phyloP scores from a whole-genome alignment of 148 eudicot genomes.

The Chenopodium berlandieri region DNA sequence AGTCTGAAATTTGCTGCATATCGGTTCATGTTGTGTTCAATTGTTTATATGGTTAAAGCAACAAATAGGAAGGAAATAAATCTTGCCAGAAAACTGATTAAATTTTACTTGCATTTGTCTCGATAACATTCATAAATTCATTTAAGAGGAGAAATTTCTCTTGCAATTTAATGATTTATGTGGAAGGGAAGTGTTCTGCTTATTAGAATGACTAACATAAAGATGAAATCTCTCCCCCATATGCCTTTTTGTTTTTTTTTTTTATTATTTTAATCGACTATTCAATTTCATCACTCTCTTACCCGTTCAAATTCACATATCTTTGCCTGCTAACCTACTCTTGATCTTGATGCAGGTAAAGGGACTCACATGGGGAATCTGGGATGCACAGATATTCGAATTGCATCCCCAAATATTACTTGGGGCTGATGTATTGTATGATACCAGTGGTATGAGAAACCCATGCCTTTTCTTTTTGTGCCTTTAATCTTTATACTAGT shows the following conservation, averaged over 20 bases:
- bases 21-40: background rate
- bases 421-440: slow-evolving; percentile 97
- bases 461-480: background rate
- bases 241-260: background rate
- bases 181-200: background rate
- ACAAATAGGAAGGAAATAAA: too few relatives aligned
- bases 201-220: background rate
- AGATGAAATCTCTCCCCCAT: background rate
- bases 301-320: background rate
- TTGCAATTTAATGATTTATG: background rate
- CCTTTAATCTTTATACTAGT: background rate
- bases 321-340: slow-evolving; percentile 6
- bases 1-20: background rate
- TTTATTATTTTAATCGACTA: too few relatives aligned
- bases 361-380: slow-evolving; percentile 89
- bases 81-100: too few relatives aligned
- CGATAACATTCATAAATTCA: background rate
- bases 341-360: slow-evolving; percentile 46
- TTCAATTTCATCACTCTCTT: too few relatives aligned
- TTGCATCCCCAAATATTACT: slow-evolving; percentile 67
- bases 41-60: too few relatives aligned
- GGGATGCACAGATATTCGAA: slow-evolving; percentile 67
- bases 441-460: slow-evolving; percentile 50
- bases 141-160: background rate
- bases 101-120: too few relatives aligned